Base-by-base conservation (phyloP, 805 yeast genomes). In the Candida sithepensis region DNA sequence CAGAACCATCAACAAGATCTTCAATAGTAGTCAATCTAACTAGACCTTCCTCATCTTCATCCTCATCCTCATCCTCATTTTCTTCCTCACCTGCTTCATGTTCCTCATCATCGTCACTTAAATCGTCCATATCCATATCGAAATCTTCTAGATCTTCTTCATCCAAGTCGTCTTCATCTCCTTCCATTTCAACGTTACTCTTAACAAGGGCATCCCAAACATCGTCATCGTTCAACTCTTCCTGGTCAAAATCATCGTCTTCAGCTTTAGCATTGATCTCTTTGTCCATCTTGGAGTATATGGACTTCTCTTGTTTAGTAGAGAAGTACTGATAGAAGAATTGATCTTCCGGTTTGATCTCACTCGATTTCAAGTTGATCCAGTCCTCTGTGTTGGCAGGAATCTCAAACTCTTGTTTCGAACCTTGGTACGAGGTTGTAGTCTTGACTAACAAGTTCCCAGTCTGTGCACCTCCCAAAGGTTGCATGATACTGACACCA, bases 401-500 rank as follows among this genome's bases (percentile, higher is more conserved):
- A 13, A 77, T 16, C 18, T 34, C 21, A 16, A 34, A 6, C 16
- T 30, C 34, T 30, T n/a, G n/a, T n/a, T 30, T 30, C 4, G 34
- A 30, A 12, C 34, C 34, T 4, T 30, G 5, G 34, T 30, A 34
- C 16, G 38, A 34, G 6, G 38, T 34, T 16, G 88, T 78, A n/a
- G 88, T 80, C 58, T 73, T 82, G 12, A 86, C 88, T 55, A 86
- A 72, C 45, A 85, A 68, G 4, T 83, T 71, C 9, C 86, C 88
- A 19, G 88, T 83, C 52, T 84, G 86, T 1, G 82, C 76, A 53
- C 97, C 97, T 40, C 95, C 90, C 54, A 94, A 74, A 43, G 99
- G 98, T 73, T 94, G 99, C 98, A 94, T 94, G 63, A 94, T 91
- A 39, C 97, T 89, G 3, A 85, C 74, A 60, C 98, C 98, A 64